phyloP scores from a whole-genome alignment of 2,329 filamentous ascomycete species.

The Hypocrella siamensis region DNA sequence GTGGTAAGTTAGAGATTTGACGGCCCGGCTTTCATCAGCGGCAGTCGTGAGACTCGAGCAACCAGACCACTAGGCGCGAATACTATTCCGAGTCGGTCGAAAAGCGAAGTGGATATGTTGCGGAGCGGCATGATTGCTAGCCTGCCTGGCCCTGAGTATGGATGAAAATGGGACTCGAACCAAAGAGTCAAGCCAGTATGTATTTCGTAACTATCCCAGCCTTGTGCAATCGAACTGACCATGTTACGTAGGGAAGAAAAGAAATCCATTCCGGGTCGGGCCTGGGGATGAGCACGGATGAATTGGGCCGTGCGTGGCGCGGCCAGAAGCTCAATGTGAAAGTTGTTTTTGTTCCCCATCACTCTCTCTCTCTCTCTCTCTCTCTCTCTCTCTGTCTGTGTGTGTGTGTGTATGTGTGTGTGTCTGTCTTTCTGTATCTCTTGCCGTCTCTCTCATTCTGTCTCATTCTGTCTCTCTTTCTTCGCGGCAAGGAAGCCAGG shows the following conservation, averaged over 20 bases:
- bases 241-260: no score
- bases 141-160: constrained; percentile 1
- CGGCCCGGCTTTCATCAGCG: background rate
- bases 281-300: constrained; percentile 2
- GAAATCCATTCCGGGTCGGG: background rate
- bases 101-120: constrained; percentile 1
- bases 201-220: background rate
- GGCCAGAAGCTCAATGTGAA: background rate
- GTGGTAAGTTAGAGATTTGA: background rate
- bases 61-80: background rate
- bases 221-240: no score
- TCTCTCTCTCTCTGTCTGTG: background rate
- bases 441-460: no score
- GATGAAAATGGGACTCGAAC: background rate
- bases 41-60: background rate
- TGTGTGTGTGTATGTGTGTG: no score
- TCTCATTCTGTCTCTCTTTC: no score
- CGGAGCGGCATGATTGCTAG: constrained; percentile 3
- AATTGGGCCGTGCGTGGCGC: constrained; percentile 3
- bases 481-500: no score
- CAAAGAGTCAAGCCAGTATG: constrained; percentile 1
- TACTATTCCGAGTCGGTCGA: constrained; percentile 1
- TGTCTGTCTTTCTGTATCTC: no score
- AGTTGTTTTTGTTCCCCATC: background rate
- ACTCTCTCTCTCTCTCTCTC: background rate